Evolutionary conservation across 345 rosid genomes (phyloP).

Genomic region (Trapa bicornis): DNA sequence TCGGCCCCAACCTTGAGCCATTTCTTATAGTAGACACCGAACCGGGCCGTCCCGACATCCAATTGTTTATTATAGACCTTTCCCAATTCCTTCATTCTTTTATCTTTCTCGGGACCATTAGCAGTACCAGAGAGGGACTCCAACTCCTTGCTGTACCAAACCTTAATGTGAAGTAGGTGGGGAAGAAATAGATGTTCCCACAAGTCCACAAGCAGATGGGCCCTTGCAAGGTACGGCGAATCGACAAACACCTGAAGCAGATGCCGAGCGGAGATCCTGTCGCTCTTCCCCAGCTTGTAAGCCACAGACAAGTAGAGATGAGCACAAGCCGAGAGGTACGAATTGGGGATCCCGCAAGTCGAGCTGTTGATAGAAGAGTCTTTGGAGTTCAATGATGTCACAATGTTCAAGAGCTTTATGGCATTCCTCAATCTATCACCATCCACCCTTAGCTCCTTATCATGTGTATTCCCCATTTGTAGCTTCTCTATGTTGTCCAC

Average conservation of each 20-base stretch:
- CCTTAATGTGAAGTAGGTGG: slow-evolving; percentile 53
- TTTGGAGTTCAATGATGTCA: slow-evolving; percentile 33
- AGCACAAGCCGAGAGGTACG: slow-evolving; percentile 46
- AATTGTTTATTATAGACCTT: slow-evolving; percentile 19
- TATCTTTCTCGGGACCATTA: slow-evolving; percentile 13
- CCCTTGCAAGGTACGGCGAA: slow-evolving; percentile 40
- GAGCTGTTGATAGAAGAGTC: slow-evolving; percentile 19
- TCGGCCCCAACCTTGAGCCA: slow-evolving; percentile 3
- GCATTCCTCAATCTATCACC: slow-evolving; percentile 15
- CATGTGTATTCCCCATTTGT: background rate
- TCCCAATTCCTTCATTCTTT: slow-evolving; percentile 21
- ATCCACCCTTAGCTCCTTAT: slow-evolving; percentile 18
- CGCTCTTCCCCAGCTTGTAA: slow-evolving; percentile 49
- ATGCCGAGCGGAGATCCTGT: slow-evolving; percentile 33
- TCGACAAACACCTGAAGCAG: slow-evolving; percentile 47
- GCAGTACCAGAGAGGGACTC: slow-evolving; percentile 20
- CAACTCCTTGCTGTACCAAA: slow-evolving; percentile 45
- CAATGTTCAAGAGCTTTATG: slow-evolving; percentile 25
- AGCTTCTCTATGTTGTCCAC: slow-evolving; percentile 29
- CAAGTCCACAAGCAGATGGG: slow-evolving; percentile 51
- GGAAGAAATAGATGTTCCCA: slow-evolving; percentile 67
- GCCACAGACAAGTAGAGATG: slow-evolving; percentile 42
- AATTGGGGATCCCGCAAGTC: slow-evolving; percentile 38
- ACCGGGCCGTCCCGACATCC: too few species aligned
- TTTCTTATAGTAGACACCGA: background rate